Base-by-base conservation (phyloP, 768 basidiomycete genomes). In the Neoboletus subvelutipes region DNA sequence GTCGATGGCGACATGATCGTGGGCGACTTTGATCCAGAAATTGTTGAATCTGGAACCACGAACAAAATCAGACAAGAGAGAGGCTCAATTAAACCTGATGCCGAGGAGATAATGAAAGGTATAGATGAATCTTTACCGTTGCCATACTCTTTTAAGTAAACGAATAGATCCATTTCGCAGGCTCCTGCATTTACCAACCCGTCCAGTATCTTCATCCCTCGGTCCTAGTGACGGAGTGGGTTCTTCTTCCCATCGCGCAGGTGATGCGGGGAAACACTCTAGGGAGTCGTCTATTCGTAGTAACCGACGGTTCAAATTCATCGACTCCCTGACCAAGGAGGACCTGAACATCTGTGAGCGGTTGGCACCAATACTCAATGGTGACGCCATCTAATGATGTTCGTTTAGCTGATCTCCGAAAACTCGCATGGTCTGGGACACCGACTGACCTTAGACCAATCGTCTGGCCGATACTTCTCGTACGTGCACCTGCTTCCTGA, bases 391-490 rank as follows among this genome's bases (percentile, higher is more conserved):
- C 55, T 51, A 15, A 59, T 56, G 28, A 33, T 29, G 37, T 50
- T 37, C 10, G 17, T 50, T 28, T 48, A 90, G 91, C 84, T 20
- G 91, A 93, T 69, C 78, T 99, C 59, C 81, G 94, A 47, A 94
- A 93, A 67, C 82, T 97, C 47, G 88, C 94, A 20, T 99, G 97
- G 97, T 88, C 88, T 50, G 97, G 97, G 24, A 90, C 98, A 26
- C 96, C 97, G 0, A 70, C 73, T 54, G 91, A 94, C 64, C 77
- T 99, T 28, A 82, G 97, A 40, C 92, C 94, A 0, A 83, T 97
- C 67, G 90, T 88, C 26, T 99, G 97, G 97, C 94, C 94, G 67
- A 78, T 98, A 47, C 80, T 99, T 33, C 84, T 98, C 39, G 94
- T 96, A 68, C 62, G 90, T 78, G 7, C 50, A 26, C 33, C 17